Conservation (phyloP, 2,329 filamentous ascomycete species). For the Fusarium irregulare region DNA sequence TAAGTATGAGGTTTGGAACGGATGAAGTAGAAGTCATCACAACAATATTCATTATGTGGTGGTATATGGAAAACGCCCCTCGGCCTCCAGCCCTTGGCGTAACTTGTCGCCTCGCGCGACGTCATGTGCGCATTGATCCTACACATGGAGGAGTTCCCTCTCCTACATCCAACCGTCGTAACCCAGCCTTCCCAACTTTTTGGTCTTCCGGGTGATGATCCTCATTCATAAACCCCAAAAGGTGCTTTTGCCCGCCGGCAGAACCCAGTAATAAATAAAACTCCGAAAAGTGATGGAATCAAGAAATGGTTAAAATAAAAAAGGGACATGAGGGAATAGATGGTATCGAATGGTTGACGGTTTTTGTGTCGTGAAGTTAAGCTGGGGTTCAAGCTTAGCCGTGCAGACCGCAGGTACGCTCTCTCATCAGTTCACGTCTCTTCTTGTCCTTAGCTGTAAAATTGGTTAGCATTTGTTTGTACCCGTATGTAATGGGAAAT, state of each 20-base stretch:
- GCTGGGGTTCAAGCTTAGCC: constrained; percentile 40
- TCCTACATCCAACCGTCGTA: constrained; percentile 10
- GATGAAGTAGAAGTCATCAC: not conserved
- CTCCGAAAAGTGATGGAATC: constrained; percentile 29
- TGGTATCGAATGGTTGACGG: constrained; percentile 26
- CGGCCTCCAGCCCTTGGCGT: constrained; percentile 12
- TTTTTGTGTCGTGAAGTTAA: constrained; percentile 9
- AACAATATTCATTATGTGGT: constrained; percentile 38
- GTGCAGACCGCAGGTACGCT: constrained; percentile 68
- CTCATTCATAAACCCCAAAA: constrained; percentile 23
- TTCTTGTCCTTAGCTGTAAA: constrained; percentile 72
- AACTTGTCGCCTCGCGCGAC: constrained; percentile 8
- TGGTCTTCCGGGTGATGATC: constrained; percentile 29
- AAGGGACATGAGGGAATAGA: constrained; percentile 32
- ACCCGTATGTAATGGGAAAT: not conserved
- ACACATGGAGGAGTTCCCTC: constrained; percentile 4
- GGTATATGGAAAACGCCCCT: constrained; percentile 28
- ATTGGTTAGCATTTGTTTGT: constrained; percentile 50
- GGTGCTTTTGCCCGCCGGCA: constrained; percentile 27
- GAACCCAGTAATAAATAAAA: constrained; percentile 24
- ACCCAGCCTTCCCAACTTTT: constrained; percentile 27
- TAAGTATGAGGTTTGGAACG: not conserved
- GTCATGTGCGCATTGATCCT: constrained; percentile 20
- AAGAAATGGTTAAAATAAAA: constrained; percentile 15
- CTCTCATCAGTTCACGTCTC: constrained; percentile 73